A percentile compares a stretch with the other conserved stretches of the same genome.
phyloP scores from a whole-genome alignment of 805 yeast genomes.

The Limtongia smithiae region DNA sequence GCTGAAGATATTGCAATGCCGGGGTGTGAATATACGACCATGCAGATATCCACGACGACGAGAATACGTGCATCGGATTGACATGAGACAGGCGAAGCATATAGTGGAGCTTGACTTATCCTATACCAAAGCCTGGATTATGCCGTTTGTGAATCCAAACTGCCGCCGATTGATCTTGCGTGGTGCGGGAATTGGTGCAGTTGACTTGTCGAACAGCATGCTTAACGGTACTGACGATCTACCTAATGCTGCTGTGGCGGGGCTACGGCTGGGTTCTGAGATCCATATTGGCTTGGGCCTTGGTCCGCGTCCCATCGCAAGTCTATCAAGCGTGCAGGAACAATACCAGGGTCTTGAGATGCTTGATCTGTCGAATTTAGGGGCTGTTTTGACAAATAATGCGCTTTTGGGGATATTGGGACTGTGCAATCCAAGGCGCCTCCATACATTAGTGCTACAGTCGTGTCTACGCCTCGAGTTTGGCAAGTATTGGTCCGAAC shows the following conservation, averaged over 20 bases:
- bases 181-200: slow-evolving; percentile 18
- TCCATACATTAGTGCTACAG: slow-evolving; percentile 7
- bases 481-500: slow-evolving; percentile 18
- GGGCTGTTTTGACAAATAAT: slow-evolving; percentile 16
- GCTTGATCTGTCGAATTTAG: slow-evolving; percentile 14
- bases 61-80: slow-evolving; percentile 16
- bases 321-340: slow-evolving; percentile 6
- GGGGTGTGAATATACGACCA: slow-evolving; percentile 19
- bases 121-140: slow-evolving; percentile 18
- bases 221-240: slow-evolving; percentile 8
- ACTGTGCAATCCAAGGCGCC: slow-evolving; percentile 4
- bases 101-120: slow-evolving; percentile 9
- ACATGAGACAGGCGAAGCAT: slow-evolving; percentile 8
- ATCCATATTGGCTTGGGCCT: neutral
- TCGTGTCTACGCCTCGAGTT: slow-evolving; percentile 14
- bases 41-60: slow-evolving; percentile 13
- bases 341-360: slow-evolving; percentile 16
- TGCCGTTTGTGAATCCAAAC: slow-evolving; percentile 16
- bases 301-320: slow-evolving; percentile 2
- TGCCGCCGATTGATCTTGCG: slow-evolving; percentile 17
- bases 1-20: slow-evolving; percentile 11
- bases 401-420: slow-evolving; percentile 6
- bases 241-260: neutral
- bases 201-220: slow-evolving; percentile 14
- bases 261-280: neutral